phyloP scores from a whole-genome alignment of 345 rosid species.

The Pistacia integerrima region DNA sequence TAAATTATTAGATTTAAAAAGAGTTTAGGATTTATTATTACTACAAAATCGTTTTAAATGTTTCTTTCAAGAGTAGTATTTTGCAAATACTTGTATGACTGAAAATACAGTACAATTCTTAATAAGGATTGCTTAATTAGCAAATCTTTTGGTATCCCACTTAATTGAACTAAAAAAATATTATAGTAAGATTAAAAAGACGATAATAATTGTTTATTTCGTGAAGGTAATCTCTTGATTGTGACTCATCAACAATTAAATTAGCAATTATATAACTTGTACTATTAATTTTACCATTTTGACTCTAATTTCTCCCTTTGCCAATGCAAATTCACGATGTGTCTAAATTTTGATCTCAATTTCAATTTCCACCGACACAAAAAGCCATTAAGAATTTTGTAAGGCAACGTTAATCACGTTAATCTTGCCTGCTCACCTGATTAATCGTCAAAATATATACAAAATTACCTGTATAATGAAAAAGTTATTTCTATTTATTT shows the following conservation, averaged over 20 bases:
- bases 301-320: neutral
- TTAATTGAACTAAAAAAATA: no score
- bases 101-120: no score
- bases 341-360: no score
- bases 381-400: neutral
- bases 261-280: neutral
- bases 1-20: no score
- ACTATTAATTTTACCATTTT: neutral
- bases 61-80: no score
- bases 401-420: neutral
- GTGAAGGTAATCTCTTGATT: conserved; percentile 6
- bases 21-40: no score
- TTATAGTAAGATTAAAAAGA: neutral
- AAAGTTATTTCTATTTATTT: no score
- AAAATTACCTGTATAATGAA: no score
- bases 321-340: neutral
- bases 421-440: neutral
- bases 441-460: neutral
- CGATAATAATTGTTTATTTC: conserved; percentile 4
- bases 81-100: no score
- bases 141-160: no score
- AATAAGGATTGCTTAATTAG: no score
- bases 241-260: neutral
- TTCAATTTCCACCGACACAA: neutral
- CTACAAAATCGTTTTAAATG: no score